A percentile compares a stretch with the other conserved stretches of the same genome.
These are phyloP conservation scores for Tetrahymena malaccensis DNA, from an alignment of 73 alveolate species.

Conservation along the genomic window DNA sequence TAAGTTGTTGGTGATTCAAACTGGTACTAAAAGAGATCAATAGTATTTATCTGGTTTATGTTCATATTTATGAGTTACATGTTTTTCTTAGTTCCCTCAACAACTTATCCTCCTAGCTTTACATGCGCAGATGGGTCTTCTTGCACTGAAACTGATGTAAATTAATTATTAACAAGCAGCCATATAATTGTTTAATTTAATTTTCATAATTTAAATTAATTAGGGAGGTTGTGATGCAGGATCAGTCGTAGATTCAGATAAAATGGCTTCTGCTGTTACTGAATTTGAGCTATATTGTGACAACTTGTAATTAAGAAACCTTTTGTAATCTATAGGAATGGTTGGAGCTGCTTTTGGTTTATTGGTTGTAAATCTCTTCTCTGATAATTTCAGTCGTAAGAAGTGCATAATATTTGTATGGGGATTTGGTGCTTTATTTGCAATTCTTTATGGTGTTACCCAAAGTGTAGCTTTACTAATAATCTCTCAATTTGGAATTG, in stretches of 20 bases:
- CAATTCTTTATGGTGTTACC: not conserved
- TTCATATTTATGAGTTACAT: not conserved
- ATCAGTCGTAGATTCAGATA: not conserved
- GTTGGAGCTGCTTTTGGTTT: not conserved
- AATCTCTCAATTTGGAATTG: not conserved
- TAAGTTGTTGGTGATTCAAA: not conserved
- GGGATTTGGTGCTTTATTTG: not conserved
- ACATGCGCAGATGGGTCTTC: not conserved
- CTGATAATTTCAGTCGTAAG: not conserved
- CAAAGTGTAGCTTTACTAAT: not conserved
- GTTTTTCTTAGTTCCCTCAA: not conserved
- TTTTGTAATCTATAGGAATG: not conserved
- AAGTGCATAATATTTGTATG: not conserved
- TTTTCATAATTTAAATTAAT: not conserved
- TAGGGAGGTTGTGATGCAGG: not conserved
- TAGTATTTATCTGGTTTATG: not conserved
- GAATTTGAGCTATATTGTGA: not conserved
- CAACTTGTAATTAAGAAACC: not conserved
- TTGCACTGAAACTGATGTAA: not conserved
- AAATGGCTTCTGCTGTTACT: not conserved
- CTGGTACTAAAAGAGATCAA: not conserved
- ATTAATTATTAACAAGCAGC: not conserved
- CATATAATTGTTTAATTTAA: not conserved
- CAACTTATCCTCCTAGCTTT: not conserved
- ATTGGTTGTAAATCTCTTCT: not conserved